Evolutionary conservation across 2,329 filamentous ascomycete species (phyloP).

Genomic region (Orbilia blumenaviensis): DNA sequence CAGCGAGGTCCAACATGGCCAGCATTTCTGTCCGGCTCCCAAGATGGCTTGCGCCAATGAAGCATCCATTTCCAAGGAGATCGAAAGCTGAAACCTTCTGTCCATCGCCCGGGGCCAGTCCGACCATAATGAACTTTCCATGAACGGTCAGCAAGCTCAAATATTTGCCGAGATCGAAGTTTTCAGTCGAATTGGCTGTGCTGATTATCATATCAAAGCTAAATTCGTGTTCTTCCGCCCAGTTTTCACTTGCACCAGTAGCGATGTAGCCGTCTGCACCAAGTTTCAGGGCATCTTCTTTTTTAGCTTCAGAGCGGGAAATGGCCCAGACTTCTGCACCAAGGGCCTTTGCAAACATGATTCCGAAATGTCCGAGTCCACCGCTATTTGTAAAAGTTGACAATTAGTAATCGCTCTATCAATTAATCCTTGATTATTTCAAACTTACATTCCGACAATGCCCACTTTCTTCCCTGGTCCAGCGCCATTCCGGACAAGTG

Average conservation of each 20-base stretch:
- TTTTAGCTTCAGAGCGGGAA: conserved; percentile 70
- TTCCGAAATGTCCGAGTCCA: conserved; percentile 75
- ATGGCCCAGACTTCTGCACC: conserved; percentile 72
- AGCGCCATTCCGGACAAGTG: conserved; percentile 77
- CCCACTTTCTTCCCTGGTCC: conserved; percentile 82
- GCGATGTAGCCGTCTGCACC: conserved; percentile 71
- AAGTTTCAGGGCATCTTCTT: conserved; percentile 69
- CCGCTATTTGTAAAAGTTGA: conserved; percentile 61
- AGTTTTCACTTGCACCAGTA: conserved; percentile 66
- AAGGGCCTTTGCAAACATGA: conserved; percentile 75
- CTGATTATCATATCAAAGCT: conserved; percentile 81
- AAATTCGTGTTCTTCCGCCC: conserved; percentile 69
- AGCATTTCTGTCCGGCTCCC: conserved; percentile 76
- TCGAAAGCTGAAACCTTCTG: conserved; percentile 59
- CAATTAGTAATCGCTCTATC: conserved; percentile 40
- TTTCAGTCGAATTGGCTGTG: conserved; percentile 74
- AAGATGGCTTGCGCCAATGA: conserved; percentile 76
- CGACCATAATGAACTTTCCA: conserved; percentile 69
- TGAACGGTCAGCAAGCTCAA: conserved; percentile 77
- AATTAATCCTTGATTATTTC: conserved; percentile 60
- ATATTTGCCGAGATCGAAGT: conserved; percentile 74
- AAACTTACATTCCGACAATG: conserved; percentile 68
- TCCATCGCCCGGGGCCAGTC: conserved; percentile 66
- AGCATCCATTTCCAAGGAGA: conserved; percentile 64
- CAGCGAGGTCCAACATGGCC: conserved; percentile 76